Base-by-base conservation (phyloP, 2,329 filamentous ascomycete species). In the Lachnellula cervina region DNA sequence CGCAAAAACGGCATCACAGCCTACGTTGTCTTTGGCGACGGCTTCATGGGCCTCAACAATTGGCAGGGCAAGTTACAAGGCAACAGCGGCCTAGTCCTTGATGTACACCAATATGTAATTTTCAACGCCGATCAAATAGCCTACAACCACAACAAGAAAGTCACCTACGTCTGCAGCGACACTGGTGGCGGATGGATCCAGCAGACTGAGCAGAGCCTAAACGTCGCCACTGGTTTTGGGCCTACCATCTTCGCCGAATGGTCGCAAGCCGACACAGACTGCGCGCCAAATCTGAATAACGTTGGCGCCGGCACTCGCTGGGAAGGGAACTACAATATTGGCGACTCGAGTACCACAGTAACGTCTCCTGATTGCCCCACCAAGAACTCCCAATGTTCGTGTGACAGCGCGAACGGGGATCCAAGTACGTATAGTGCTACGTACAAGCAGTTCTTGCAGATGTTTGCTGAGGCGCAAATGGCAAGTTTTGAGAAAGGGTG, bases 31-130 rank as follows among this genome's bases (percentile, higher is more conserved):
- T 94, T 99, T 67, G 93, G 92, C 54, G 94, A 99, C 72, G 94
- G 94, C 23, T 99, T 99, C 77, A 83, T 95, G 74, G 93, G 93
- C 11, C 81, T 97, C 4, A 79, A 80, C 62, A 93, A 95, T 68
- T 99, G 94, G 94, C 86, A 96, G 70, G 90, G 89, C 42, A 80
- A 88, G 70, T 81, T 97, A 63, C 82, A 87, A 63, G 78, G 80
- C 21, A 81, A 88, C 68, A 78, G 86, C 47, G 81, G 86, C 61
- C 77, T 97, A 62, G 82, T 96, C 17, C 83, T 99, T n/a, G 94
- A 99, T 73, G 94, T 95, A 38, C 94, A 99, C 74, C 93, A 97
- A 72, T 99, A 99, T 72, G 90, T 96, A 68, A 97, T 97, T 72
- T 99, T 99, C 80, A 97, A 99, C 78, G 83, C 83, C 40, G 85